Percentiles rank a stretch among this genome's conserved stretches.
Evolutionary conservation across 495 filamentous ascomycete species (phyloP).

Genomic region (Tuber umbilicatum): DNA sequence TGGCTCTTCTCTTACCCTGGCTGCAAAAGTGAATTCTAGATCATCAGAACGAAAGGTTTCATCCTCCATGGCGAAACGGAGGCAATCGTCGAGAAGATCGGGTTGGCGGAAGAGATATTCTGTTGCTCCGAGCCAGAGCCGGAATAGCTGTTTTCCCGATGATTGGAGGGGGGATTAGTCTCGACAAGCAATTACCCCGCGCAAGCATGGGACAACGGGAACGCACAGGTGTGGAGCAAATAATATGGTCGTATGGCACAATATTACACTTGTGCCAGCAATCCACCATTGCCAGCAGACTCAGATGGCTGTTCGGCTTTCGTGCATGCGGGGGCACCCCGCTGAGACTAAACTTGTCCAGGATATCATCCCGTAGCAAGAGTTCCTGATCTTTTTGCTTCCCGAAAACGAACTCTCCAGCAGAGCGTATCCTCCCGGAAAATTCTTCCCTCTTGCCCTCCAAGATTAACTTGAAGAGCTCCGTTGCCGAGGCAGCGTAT

Average conservation of each 20-base stretch:
- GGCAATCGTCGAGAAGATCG: constrained; percentile 72
- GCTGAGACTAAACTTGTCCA: constrained; percentile 76
- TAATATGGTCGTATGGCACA: constrained; percentile 98
- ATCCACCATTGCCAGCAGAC: constrained; percentile 95
- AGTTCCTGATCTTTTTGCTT: constrained; percentile 56
- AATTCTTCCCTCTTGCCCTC: constrained; percentile 74
- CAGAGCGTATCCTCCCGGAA: constrained; percentile 66
- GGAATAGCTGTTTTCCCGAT: constrained; percentile 62
- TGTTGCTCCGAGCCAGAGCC: constrained; percentile 93
- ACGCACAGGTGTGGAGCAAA: constrained; percentile 85
- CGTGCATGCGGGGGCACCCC: constrained; percentile 54
- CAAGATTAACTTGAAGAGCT: constrained; percentile 93
- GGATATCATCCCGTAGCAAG: constrained; percentile 69
- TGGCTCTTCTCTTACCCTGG: constrained; percentile 46
- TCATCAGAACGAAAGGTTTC: constrained; percentile 84
- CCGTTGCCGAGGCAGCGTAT: constrained; percentile 86
- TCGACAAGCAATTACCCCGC: constrained; percentile 1
- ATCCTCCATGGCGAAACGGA: constrained; percentile 80
- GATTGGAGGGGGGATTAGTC: constrained; percentile 9
- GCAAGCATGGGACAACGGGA: constrained; percentile 6
- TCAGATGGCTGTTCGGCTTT: constrained; percentile 83
- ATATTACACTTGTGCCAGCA: constrained; percentile 92
- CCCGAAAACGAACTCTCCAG: constrained; percentile 74
- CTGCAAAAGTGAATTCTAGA: constrained; percentile 94
- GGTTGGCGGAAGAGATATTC: constrained; percentile 90